Evolutionary conservation across 1,284 basidiomycete genomes (phyloP).

Genomic region (Gomphus sp.): DNA sequence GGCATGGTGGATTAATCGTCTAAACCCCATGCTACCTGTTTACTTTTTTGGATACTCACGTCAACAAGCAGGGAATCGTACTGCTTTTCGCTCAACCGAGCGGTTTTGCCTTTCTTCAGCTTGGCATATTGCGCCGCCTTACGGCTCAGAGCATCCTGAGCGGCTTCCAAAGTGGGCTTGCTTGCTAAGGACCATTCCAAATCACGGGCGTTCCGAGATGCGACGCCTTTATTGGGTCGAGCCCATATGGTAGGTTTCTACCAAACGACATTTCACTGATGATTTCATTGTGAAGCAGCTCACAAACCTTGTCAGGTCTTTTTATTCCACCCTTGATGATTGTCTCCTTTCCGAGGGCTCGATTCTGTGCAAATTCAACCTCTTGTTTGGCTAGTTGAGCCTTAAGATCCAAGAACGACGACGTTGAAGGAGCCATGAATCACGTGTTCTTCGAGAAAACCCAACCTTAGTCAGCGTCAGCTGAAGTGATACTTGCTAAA

Average conservation of each 20-base stretch:
- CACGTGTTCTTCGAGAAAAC: background rate
- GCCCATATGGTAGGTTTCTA: slow-evolving; percentile 70
- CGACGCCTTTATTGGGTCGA: slow-evolving; percentile 62
- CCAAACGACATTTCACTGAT: background rate
- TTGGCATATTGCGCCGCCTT: slow-evolving; percentile 83
- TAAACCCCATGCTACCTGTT: background rate
- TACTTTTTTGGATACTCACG: slow-evolving; percentile 37
- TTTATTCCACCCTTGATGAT: slow-evolving; percentile 47
- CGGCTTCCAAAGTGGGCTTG: slow-evolving; percentile 59
- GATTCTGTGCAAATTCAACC: slow-evolving; percentile 50
- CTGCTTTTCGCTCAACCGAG: slow-evolving; percentile 71
- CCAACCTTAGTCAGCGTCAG: too few relatives aligned
- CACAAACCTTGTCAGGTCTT: slow-evolving; percentile 53
- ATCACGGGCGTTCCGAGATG: slow-evolving; percentile 51
- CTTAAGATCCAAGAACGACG: slow-evolving; percentile 68
- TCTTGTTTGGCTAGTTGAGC: slow-evolving; percentile 62
- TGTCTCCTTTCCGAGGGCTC: slow-evolving; percentile 43
- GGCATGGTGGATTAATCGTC: background rate
- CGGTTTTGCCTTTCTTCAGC: slow-evolving; percentile 70
- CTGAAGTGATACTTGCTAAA: too few relatives aligned
- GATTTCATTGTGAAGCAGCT: background rate
- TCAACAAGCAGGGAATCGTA: slow-evolving; percentile 74
- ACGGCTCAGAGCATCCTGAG: slow-evolving; percentile 58
- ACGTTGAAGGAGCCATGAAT: slow-evolving; percentile 9
- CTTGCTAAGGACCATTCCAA: slow-evolving; percentile 55